Conservation (phyloP, 495 filamentous ascomycete species). For the Darksidea phi region DNA sequence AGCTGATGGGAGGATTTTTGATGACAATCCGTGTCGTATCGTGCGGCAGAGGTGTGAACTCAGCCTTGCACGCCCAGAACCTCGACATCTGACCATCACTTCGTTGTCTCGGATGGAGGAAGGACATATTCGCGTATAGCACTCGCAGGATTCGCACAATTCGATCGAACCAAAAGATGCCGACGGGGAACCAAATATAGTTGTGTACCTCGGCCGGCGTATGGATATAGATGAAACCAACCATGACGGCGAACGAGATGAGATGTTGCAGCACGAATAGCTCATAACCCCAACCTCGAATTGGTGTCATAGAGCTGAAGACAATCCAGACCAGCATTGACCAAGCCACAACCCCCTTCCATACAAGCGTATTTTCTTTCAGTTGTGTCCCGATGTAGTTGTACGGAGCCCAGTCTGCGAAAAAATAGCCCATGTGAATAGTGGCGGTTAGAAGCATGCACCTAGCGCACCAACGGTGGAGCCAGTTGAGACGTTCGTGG, state of each 20-base stretch:
- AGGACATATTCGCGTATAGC: conserved; percentile 64
- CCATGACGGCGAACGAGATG: conserved; percentile 62
- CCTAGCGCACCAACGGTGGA: conserved; percentile 77
- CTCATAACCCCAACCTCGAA: conserved; percentile 71
- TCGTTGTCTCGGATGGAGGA: conserved; percentile 50
- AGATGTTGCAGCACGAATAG: conserved; percentile 82
- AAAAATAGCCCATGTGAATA: conserved; percentile 73
- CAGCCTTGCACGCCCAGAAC: conserved; percentile 53
- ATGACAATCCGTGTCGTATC: conserved; percentile 69
- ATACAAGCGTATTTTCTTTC: conserved; percentile 60
- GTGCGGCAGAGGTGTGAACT: conserved; percentile 60
- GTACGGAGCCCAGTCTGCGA: conserved; percentile 63
- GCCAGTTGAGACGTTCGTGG: conserved; percentile 78
- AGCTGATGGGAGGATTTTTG: conserved; percentile 64
- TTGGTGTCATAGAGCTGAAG: conserved; percentile 64
- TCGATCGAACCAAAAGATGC: conserved; percentile 68
- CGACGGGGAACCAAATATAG: conserved; percentile 73
- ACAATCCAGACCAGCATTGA: conserved; percentile 69
- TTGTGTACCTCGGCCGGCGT: conserved; percentile 54
- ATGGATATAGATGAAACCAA: conserved; percentile 67
- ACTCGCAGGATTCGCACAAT: conserved; percentile 53
- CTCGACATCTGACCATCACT: conserved; percentile 29
- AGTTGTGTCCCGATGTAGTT: conserved; percentile 64
- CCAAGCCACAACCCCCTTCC: conserved; percentile 74
- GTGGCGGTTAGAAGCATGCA: conserved; percentile 72